Base-by-base conservation (phyloP, 345 rosid genomes). In the Bruguiera parviflora region DNA sequence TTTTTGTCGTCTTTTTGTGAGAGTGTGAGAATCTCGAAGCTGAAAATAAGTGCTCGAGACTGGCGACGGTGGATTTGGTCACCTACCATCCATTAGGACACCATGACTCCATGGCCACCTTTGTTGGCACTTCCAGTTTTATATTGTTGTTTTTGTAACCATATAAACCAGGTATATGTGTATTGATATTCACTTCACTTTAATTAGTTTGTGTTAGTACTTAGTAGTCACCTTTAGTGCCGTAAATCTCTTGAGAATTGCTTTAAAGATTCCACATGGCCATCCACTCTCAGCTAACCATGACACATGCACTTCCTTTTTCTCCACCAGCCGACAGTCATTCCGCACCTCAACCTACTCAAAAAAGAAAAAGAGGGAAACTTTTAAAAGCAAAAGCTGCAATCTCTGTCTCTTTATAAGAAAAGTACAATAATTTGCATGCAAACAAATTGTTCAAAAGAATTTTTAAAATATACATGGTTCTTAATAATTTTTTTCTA, bases 1-100 rank as follows among this genome's bases (percentile, higher is more conserved):
- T 16, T 19, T 33, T 25, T 31, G 13, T 15, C 16, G 18, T 43
- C 19, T 67, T 52, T 33, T 19, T 47, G 20, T 58, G 71, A 73
- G 49, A 80, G 84, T 84, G 87, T 84, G 83, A 79, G 84, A 79
- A 83, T 68, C 79, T 82, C 84, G 74, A 80, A 70, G 81, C 68
- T 27, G 11, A 67, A 49, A 3, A 6, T 63, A 13, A 60, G 74
- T 24, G 69, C 75, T 71, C 18, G 49, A 43, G 78, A 77, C 73
- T 64, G 81, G 61, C 49, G 25, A 15, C 58, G 60, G 61, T 80
- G 82, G 80, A 70, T 78, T 76, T 78, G 82, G 82, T 61, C 70
- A 75, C 75, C 85, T 73, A 77, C 81, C 61, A 43, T 39, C 15
- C 47, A 39, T 9, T 0, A 11, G 47, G 47, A 39, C 47, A 39